Conservation (phyloP, 2,329 filamentous ascomycete genomes). For the Seiridium unicorne region DNA sequence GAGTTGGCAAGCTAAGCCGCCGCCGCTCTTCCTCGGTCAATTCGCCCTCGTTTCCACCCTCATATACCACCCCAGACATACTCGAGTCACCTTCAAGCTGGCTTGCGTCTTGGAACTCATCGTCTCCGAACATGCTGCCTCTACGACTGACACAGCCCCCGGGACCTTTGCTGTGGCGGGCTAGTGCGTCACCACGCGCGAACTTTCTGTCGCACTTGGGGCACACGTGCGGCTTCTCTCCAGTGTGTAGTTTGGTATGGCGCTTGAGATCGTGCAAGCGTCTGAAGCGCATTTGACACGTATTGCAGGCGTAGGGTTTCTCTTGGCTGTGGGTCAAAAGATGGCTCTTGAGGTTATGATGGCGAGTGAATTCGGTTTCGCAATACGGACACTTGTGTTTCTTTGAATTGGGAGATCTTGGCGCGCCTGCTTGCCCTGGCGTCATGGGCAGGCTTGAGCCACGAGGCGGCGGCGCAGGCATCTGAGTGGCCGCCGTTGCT, state of each 20-base stretch:
- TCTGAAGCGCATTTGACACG: slow-evolving; percentile 90
- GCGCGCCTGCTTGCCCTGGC: slow-evolving; percentile 43
- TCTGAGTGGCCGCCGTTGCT: slow-evolving; percentile 26
- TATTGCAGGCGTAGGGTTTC: slow-evolving; percentile 91
- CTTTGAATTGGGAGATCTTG: slow-evolving; percentile 72
- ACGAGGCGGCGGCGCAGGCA: slow-evolving; percentile 45
- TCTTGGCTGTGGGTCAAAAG: slow-evolving; percentile 97
- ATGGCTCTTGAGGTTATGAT: slow-evolving; percentile 97
- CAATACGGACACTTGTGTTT: slow-evolving; percentile 98
- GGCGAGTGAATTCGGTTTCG: slow-evolving; percentile 92
- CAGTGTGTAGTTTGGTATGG: slow-evolving; percentile 94
- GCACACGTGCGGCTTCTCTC: slow-evolving; percentile 92
- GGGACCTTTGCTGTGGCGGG: slow-evolving; percentile 91
- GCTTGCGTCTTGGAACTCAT: slow-evolving; percentile 62
- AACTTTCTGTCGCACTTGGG: slow-evolving; percentile 94
- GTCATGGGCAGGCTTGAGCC: slow-evolving; percentile 59
- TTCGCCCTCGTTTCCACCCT: slow-evolving; percentile 59
- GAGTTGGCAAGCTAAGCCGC: slow-evolving; percentile 64
- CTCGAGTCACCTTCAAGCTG: slow-evolving; percentile 49
- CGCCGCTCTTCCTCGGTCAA: slow-evolving; percentile 59
- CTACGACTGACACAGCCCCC: slow-evolving; percentile 92
- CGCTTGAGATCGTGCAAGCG: slow-evolving; percentile 93
- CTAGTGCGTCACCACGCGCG: slow-evolving; percentile 90
- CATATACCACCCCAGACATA: slow-evolving; percentile 58
- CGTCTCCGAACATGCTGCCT: slow-evolving; percentile 79